Conservation (phyloP, 495 filamentous ascomycete genomes). For the Aspergillus hancockii region DNA sequence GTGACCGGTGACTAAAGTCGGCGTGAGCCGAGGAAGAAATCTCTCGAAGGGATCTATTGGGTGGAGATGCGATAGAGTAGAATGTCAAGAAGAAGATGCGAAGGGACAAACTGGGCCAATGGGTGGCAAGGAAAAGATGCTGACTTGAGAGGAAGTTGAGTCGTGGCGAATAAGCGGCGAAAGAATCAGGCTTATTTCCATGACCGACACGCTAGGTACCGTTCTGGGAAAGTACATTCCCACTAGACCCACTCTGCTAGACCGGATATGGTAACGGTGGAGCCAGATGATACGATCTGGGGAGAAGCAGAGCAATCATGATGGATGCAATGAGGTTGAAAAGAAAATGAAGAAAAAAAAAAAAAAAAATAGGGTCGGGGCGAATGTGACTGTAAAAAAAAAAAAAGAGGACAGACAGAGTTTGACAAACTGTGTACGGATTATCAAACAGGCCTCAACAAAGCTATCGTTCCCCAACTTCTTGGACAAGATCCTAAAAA, state of each 20-base stretch:
- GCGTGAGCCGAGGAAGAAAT: neutral
- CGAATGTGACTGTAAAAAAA: neutral
- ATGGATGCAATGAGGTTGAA: neutral
- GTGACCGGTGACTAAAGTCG: neutral
- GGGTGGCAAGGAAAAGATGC: slow-evolving; percentile 21
- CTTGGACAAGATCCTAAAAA: slow-evolving; percentile 3
- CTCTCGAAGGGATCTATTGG: neutral
- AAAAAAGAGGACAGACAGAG: neutral
- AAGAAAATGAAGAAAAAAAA: slow-evolving; percentile 10
- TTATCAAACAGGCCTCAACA: neutral
- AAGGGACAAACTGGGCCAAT: slow-evolving; percentile 23
- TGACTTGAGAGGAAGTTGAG: slow-evolving; percentile 20
- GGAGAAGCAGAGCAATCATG: slow-evolving; percentile 20
- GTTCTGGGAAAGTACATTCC: slow-evolving; percentile 31
- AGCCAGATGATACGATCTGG: slow-evolving; percentile 35
- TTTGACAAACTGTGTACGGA: neutral
- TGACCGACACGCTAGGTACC: slow-evolving; percentile 21
- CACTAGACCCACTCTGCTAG: slow-evolving; percentile 26
- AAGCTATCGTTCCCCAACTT: slow-evolving; percentile 11
- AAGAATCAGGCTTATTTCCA: slow-evolving; percentile 35
- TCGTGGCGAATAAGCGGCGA: slow-evolving; percentile 23
- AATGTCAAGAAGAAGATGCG: slow-evolving; percentile 1
- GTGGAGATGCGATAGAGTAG: slow-evolving; percentile 7
- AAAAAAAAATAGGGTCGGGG: neutral
- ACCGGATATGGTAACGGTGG: slow-evolving; percentile 35